Evolutionary conservation across 1,139 yeast species (phyloP), one percentile per base, ranked within the genome.

Genomic region (Barnettozyma hawaiiensis): DNA sequence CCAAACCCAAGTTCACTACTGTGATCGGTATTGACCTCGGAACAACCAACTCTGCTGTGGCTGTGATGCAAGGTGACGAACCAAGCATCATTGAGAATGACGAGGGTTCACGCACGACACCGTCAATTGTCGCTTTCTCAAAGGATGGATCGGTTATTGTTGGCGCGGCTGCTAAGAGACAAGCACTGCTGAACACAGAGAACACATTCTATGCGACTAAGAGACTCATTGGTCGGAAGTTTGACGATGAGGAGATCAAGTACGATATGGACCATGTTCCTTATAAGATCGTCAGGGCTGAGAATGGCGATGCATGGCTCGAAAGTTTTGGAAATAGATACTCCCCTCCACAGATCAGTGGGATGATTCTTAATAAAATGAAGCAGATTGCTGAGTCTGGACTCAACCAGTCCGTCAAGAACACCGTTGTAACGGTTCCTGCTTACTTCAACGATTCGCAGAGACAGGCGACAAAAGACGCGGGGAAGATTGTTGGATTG

Each of bases 21-120:
- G 87, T 83, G 3, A 75, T 84, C 40, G 94, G 94, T 35, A 82
- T 84, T 47, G 94, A 84, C 59, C 62, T 84, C 38, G 94, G 94
- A 12, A 84, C 94, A 5, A 84, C 94, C 12, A 84, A 84, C 55
- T 82, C 90, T 12, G 92, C 92, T 1, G 92, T 82, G 8, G 92
- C 92, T 40, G 65, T 80, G 35, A 76, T 80, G 50, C 56, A 56
- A 42, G 58, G 59, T 35, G 62, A 67, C 31, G 63, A 61, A 29
- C 75, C 85, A 11, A 62, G 63, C 47, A 81, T 83, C 33, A 65
- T 84, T 32, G 92, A 83, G 55, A 81, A 82, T 58, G 75, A 71
- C 44, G 80, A 81, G 50, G 89, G 89, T 7, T 73, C 71, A 22
- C 64, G 87, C 45, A 83, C 90, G 0, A 81, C 86, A 0, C 90